phyloP scores from a whole-genome alignment of 2,329 filamentous ascomycete species.

The Fusarium sp. region DNA sequence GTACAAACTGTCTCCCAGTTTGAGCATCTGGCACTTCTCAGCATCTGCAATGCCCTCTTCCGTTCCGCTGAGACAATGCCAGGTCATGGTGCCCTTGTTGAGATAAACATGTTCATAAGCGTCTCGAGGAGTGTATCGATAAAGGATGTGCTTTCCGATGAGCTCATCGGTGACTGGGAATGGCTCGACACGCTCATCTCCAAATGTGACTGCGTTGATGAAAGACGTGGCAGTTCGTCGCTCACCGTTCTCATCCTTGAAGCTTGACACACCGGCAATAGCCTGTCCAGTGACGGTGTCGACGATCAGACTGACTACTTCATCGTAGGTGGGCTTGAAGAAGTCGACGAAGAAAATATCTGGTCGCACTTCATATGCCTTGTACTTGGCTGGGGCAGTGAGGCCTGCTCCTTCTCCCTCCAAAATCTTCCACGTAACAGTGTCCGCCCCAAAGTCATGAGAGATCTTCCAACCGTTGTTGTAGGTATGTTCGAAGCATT shows the following conservation, averaged over 20 bases:
- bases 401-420: background rate
- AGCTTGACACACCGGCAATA: constrained; percentile 18
- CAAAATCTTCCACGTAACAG: constrained; percentile 15
- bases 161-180: constrained; percentile 24
- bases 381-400: background rate
- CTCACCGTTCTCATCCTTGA: constrained; percentile 3
- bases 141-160: constrained; percentile 32
- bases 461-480: too few relatives aligned
- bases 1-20: constrained; percentile 22
- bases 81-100: constrained; percentile 30
- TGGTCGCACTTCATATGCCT: constrained; percentile 28
- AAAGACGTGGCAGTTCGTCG: constrained; percentile 28
- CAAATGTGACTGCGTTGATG: constrained; percentile 8
- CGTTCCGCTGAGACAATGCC: constrained; percentile 33
- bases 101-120: constrained; percentile 35
- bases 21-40: constrained; percentile 31
- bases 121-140: constrained; percentile 24
- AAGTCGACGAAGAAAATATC: constrained; percentile 36
- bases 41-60: constrained; percentile 32
- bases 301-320: constrained; percentile 23
- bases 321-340: constrained; percentile 23
- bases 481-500: too few relatives aligned
- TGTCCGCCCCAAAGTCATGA: background rate
- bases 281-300: constrained; percentile 6
- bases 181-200: background rate